phyloP scores from a whole-genome alignment of 176 grass and related monocot species.

The Aegilops longissima region DNA sequence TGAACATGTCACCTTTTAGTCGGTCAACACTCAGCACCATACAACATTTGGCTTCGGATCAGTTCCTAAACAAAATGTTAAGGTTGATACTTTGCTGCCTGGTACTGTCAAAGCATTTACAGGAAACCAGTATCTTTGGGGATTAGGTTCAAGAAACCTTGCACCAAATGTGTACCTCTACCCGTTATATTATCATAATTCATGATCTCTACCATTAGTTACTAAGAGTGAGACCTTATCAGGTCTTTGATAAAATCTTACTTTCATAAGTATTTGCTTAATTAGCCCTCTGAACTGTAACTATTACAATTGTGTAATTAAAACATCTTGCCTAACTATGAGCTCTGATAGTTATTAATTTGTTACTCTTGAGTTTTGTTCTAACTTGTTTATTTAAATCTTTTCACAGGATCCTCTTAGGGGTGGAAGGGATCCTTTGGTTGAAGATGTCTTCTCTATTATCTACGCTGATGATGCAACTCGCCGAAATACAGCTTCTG shows the following conservation, averaged over 20 bases:
- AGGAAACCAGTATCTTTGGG: background rate
- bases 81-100: background rate
- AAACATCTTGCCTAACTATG: background rate
- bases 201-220: background rate
- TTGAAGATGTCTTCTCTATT: conserved; percentile 74
- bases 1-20: no score
- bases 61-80: background rate
- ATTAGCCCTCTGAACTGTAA: background rate
- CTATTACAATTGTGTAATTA: conserved; percentile 1
- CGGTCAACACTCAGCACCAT: no score
- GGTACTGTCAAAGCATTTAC: background rate
- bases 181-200: background rate
- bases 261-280: background rate
- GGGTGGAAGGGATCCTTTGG: conserved; percentile 89
- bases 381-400: conserved; percentile 19
- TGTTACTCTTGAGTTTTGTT: background rate
- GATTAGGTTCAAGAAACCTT: background rate
- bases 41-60: background rate
- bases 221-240: background rate
- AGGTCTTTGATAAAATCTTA: background rate
- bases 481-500: conserved; percentile 39
- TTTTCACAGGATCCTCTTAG: conserved; percentile 84
- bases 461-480: conserved; percentile 59
- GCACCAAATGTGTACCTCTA: background rate
- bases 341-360: conserved; percentile 16